Base-by-base conservation (phyloP, 192 early-diverging fungal genomes). In the Chytriomyces sp. region DNA sequence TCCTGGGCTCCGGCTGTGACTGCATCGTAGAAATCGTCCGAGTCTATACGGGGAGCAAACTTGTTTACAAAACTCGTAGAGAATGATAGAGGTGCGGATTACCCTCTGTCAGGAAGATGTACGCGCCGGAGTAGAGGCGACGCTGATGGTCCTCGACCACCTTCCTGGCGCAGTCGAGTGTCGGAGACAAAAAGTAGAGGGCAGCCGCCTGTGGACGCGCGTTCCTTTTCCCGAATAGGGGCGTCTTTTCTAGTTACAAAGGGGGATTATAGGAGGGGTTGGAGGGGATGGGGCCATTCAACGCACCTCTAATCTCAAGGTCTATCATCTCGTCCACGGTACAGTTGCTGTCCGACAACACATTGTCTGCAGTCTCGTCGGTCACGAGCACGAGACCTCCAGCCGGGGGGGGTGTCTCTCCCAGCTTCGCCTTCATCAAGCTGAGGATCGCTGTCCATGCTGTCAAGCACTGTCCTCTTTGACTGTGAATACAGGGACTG, bases 141-240 rank as follows among this genome's bases (percentile, higher is more conserved):
- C 25, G 12, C 6, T 34, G 12, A 4, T 14, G 28, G 39, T 74
- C 73, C 17, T 66, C 56, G 4, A 66, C 30, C 19, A 74, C 40
- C 28, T 49, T 64, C 4, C 33, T 14, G 5, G 55, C 37, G 4
- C 25, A 17, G 8, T 65, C 73, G 5, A 33, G 10, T 12, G 12
- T 44, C 19, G 73, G 73, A 10, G 63, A 40, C 1, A 74, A 31
- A 58, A 74, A 74, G 56, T 74, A 74, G 39, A 74, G 33, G 28
- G 39, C 73, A 19, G 57, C 33, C 8, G 39, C 49, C 26, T 56
- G 52, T 52, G 26, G 7, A 2, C 32, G 19, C 12, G 22, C 31
- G 17, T 12, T 56, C 5, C 73, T 7, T 25, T 55, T 64, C 2
- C 63, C 39, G 14, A 55, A 54, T 34, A 74, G 54, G 19, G 26